A percentile compares a stretch with the other conserved stretches of the same genome.
Evolutionary conservation across 805 yeast species (phyloP).

Genomic region (Kodamaea kaohsiungensis): DNA sequence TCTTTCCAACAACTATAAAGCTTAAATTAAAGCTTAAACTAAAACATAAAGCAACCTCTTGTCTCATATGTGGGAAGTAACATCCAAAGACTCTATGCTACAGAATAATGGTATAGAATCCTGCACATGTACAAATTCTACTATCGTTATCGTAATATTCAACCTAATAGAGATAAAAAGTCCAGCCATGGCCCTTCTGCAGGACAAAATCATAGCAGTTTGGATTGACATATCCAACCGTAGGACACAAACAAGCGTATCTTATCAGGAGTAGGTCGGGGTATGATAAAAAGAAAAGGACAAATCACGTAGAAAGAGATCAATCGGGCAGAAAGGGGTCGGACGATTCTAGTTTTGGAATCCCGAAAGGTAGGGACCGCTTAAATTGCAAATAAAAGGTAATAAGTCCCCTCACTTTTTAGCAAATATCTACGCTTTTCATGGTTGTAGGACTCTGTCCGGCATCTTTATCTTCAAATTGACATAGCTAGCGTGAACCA

Average conservation of each 20-base stretch:
- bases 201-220: too few relatives aligned
- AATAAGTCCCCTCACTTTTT: background rate
- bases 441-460: conserved; percentile 2
- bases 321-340: conserved; percentile 1
- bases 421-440: background rate
- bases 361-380: background rate
- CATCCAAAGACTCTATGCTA: too few relatives aligned
- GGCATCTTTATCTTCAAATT: background rate
- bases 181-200: too few relatives aligned
- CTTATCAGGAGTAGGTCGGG: background rate
- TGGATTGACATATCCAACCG: background rate
- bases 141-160: too few relatives aligned
- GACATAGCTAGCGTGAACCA: background rate
- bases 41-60: too few relatives aligned
- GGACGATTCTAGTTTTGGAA: background rate
- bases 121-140: too few relatives aligned
- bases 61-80: too few relatives aligned
- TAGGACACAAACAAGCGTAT: background rate
- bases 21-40: too few relatives aligned
- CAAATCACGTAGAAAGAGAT: background rate
- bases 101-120: too few relatives aligned
- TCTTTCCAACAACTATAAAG: too few relatives aligned
- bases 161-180: too few relatives aligned
- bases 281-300: background rate
- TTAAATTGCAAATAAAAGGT: background rate